Conservation (phyloP, 83 land plant species). For the Picea mariana region DNA sequence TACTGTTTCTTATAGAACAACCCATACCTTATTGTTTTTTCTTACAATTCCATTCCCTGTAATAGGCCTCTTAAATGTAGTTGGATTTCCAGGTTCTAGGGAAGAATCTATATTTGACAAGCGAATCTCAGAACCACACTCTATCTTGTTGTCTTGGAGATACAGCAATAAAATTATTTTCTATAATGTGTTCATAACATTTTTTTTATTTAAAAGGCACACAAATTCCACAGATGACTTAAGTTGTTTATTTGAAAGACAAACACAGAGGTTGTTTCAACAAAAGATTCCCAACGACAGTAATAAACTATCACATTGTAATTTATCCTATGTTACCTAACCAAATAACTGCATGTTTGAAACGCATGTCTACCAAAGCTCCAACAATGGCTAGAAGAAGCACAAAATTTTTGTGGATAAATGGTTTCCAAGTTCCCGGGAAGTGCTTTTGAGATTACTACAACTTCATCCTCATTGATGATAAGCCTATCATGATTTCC, state of each 20-base stretch:
- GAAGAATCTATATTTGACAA: slow-evolving; percentile 11
- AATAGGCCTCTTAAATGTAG: not conserved
- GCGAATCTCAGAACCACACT: not conserved
- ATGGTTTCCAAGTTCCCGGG: slow-evolving; percentile 94
- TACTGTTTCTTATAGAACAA: slow-evolving; percentile 58
- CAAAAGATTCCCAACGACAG: slow-evolving; percentile 68
- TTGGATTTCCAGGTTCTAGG: not conserved
- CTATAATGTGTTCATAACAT: slow-evolving; percentile 66
- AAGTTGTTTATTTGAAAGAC: slow-evolving; percentile 84
- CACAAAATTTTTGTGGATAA: slow-evolving; percentile 85
- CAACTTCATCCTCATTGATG: slow-evolving; percentile 50
- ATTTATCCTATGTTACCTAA: slow-evolving; percentile 90
- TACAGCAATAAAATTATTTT: slow-evolving; percentile 39
- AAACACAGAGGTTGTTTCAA: slow-evolving; percentile 59
- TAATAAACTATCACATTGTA: slow-evolving; percentile 87
- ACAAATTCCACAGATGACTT: slow-evolving; percentile 84
- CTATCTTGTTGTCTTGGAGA: slow-evolving; percentile 12
- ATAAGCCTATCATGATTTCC: slow-evolving; percentile 40
- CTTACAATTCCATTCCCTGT: slow-evolving; percentile 4
- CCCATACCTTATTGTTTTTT: slow-evolving; percentile 50
- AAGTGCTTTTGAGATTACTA: slow-evolving; percentile 49
- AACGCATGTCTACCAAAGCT: slow-evolving; percentile 67
- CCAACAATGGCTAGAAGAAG: slow-evolving; percentile 73
- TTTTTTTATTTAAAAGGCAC: slow-evolving; percentile 67
- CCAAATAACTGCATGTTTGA: slow-evolving; percentile 77